Conservation (phyloP, 176 grass and related monocot genomes). For the Pharus latifolius region DNA sequence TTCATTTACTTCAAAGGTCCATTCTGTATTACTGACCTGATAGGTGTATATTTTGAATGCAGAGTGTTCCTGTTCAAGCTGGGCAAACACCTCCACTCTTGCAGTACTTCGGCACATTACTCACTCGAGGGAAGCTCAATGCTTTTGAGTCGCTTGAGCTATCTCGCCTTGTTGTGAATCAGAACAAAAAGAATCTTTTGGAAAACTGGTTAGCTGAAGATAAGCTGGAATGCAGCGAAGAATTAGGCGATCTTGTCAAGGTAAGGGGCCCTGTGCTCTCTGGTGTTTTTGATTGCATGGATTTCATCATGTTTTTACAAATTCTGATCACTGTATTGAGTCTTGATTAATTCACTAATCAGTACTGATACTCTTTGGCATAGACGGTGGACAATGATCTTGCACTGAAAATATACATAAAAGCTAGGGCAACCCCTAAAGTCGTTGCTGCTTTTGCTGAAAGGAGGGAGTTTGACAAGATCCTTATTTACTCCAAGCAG, state of each 20-base stretch:
- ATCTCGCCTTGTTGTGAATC: slow-evolving; percentile 92
- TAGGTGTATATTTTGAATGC: slow-evolving; percentile 17
- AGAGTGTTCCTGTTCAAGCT: slow-evolving; percentile 90
- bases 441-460: slow-evolving; percentile 99
- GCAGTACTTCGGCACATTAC: slow-evolving; percentile 80
- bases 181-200: slow-evolving; percentile 96
- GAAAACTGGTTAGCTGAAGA: slow-evolving; percentile 94
- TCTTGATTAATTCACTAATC: slow-evolving; percentile 10
- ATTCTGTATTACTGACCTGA: not conserved
- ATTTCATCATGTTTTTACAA: not conserved
- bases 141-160: slow-evolving; percentile 79
- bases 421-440: slow-evolving; percentile 97
- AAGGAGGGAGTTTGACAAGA: slow-evolving; percentile 60
- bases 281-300: slow-evolving; percentile 1
- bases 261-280: slow-evolving; percentile 8
- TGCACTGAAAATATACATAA: slow-evolving; percentile 95
- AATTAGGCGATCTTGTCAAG: slow-evolving; percentile 92
- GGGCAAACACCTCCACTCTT: slow-evolving; percentile 86
- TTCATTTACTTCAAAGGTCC: slow-evolving; percentile 1
- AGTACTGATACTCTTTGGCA: slow-evolving; percentile 2
- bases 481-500: slow-evolving; percentile 94
- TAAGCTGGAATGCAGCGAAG: slow-evolving; percentile 93
- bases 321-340: not conserved
- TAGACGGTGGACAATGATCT: slow-evolving; percentile 99
- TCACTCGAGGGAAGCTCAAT: slow-evolving; percentile 94